Evolutionary conservation across 768 basidiomycete species (phyloP).

Genomic region (Mycena haematopus): DNA sequence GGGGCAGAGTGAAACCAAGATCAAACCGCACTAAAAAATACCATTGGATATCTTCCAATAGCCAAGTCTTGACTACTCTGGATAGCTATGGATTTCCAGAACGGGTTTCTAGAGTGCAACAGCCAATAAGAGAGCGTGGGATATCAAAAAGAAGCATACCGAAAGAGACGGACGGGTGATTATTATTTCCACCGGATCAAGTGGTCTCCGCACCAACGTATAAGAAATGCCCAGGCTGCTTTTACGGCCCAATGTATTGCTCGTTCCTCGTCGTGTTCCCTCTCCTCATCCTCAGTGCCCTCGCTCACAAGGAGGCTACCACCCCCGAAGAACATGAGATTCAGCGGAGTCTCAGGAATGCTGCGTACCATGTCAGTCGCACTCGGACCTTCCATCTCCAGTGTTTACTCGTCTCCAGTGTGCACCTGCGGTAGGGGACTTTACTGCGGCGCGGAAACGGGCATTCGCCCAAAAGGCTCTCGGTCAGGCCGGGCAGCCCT

Average conservation of each 20-base stretch:
- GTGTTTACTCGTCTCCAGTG: constrained; percentile 42
- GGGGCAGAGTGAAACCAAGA: too few relatives aligned
- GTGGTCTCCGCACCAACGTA: constrained; percentile 3
- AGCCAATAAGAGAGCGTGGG: constrained; percentile 9
- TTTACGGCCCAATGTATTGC: constrained; percentile 17
- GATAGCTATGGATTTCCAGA: not conserved
- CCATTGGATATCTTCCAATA: not conserved
- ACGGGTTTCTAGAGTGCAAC: not conserved
- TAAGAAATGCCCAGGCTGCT: constrained; percentile 13
- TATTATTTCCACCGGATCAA: constrained; percentile 15
- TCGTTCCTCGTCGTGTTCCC: constrained; percentile 33
- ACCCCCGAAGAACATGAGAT: constrained; percentile 53
- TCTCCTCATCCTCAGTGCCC: constrained; percentile 31
- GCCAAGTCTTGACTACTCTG: not conserved
- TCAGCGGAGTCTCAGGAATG: constrained; percentile 55
- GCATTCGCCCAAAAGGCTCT: constrained; percentile 54
- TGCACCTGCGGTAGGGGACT: constrained; percentile 57
- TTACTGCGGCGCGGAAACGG: constrained; percentile 55
- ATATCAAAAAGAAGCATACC: constrained; percentile 20
- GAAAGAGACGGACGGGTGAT: constrained; percentile 21
- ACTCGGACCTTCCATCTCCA: not conserved
- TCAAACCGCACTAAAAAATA: too few relatives aligned
- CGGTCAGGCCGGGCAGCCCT: constrained; percentile 40
- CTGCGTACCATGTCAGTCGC: constrained; percentile 55
- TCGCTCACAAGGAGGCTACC: constrained; percentile 52